Evolutionary conservation across 1,139 yeast genomes (phyloP).

Genomic region (Suhomyces kunorum): DNA sequence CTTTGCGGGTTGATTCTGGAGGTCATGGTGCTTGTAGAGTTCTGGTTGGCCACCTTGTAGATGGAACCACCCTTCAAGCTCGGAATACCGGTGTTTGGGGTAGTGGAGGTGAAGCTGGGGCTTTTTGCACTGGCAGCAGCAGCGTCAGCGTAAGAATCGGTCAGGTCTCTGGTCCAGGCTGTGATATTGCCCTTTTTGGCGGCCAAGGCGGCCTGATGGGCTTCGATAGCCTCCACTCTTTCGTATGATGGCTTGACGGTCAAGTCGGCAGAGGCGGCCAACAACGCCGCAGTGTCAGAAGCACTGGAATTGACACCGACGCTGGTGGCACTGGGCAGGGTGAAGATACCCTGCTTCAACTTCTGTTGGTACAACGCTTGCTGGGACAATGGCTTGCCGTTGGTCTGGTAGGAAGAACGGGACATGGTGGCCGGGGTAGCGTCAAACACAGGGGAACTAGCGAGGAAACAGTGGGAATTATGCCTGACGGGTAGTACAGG

Average conservation of each 20-base stretch:
- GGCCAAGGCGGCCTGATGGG: slow-evolving; percentile 64
- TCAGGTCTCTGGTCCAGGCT: slow-evolving; percentile 47
- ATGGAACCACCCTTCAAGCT: slow-evolving; percentile 36
- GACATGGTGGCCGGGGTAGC: slow-evolving; percentile 26
- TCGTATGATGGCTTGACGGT: slow-evolving; percentile 63
- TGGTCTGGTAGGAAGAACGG: slow-evolving; percentile 59
- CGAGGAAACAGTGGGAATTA: not conserved
- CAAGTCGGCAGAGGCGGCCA: slow-evolving; percentile 68
- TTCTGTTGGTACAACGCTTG: slow-evolving; percentile 80
- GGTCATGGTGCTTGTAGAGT: slow-evolving; percentile 48
- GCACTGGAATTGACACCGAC: slow-evolving; percentile 74
- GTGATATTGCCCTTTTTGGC: slow-evolving; percentile 46
- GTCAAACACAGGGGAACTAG: not conserved
- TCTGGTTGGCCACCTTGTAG: slow-evolving; percentile 43
- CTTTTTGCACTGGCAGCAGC: slow-evolving; percentile 30
- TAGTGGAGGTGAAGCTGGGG: slow-evolving; percentile 14
- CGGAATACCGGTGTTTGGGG: slow-evolving; percentile 41
- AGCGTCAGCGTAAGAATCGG: slow-evolving; percentile 51
- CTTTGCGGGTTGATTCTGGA: slow-evolving; percentile 51
- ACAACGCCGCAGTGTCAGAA: slow-evolving; percentile 73
- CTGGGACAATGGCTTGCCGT: slow-evolving; percentile 68
- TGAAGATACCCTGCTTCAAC: slow-evolving; percentile 71
- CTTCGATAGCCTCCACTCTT: slow-evolving; percentile 60
- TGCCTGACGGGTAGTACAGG: not conserved
- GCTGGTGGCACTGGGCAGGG: slow-evolving; percentile 64